These are phyloP conservation scores for Blastocladiella britannica DNA, from an alignment of 192 early-diverging fungal genomes.

Conservation along the genomic window DNA sequence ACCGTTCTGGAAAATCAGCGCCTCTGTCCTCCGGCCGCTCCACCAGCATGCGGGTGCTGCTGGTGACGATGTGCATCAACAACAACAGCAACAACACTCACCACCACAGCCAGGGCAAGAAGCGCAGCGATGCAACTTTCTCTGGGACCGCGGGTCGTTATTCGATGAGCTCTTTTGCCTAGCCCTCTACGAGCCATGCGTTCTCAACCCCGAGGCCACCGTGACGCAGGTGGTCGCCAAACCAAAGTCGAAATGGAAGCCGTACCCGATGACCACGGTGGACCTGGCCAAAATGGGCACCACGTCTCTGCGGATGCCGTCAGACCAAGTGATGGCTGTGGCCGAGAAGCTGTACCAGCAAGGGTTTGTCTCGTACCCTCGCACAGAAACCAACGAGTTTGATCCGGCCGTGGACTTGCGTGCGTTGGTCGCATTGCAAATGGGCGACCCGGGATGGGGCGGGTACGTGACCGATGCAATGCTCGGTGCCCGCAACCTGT, in stretches of 20 bases:
- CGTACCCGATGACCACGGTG: constrained; percentile 79
- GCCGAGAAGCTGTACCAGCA: constrained; percentile 73
- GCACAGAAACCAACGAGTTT: constrained; percentile 92
- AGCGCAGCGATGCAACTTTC: not conserved
- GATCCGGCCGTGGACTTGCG: constrained; percentile 47
- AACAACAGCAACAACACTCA: too few species aligned
- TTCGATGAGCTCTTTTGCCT: not conserved
- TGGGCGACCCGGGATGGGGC: constrained; percentile 18
- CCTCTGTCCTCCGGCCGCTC: too few species aligned
- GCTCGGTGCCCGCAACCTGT: constrained; percentile 42
- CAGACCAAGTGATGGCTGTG: constrained; percentile 59
- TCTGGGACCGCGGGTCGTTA: not conserved
- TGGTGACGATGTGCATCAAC: too few species aligned
- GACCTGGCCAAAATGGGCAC: constrained; percentile 76
- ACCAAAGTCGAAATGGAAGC: constrained; percentile 10
- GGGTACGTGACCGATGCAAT: constrained; percentile 17
- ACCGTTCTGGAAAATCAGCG: constrained; percentile 67
- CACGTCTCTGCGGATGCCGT: constrained; percentile 42
- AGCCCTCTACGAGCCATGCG: not conserved
- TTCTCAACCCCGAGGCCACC: not conserved
- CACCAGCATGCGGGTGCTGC: too few species aligned
- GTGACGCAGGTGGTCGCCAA: not conserved
- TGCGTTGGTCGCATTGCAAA: constrained; percentile 40
- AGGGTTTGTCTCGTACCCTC: constrained; percentile 84
- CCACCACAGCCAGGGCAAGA: too few species aligned